phyloP scores from a whole-genome alignment of 306 rosid genomes.

The Cucumis melo region DNA sequence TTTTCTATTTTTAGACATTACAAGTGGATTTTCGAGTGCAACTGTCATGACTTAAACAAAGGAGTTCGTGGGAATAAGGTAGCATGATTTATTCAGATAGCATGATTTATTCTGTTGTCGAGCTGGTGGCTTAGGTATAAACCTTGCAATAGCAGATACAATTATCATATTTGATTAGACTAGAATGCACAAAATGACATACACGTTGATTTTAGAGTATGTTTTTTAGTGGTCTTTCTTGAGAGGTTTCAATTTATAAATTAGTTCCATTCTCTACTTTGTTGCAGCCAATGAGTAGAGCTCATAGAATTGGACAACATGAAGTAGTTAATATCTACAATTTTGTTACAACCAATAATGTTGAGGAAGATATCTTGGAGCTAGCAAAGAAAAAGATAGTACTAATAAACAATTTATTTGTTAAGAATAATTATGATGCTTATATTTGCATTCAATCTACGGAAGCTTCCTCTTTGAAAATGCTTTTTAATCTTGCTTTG shows the following conservation, averaged over 20 bases:
- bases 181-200: slow-evolving; percentile 99
- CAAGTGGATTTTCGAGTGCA: slow-evolving; percentile 99
- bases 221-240: neutral
- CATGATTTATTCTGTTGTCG: slow-evolving; percentile 34
- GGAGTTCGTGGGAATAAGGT: slow-evolving; percentile 99
- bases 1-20: slow-evolving; percentile 52
- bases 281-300: slow-evolving; percentile 94
- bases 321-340: slow-evolving; percentile 98
- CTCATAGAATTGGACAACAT: slow-evolving; percentile 97
- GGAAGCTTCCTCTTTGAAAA: too few relatives aligned
- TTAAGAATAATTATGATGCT: neutral
- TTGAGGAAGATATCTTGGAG: slow-evolving; percentile 98
- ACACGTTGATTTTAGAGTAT: slow-evolving; percentile 35
- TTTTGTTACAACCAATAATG: slow-evolving; percentile 95
- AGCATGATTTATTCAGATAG: slow-evolving; percentile 21
- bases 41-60: slow-evolving; percentile 92
- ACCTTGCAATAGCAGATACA: slow-evolving; percentile 98
- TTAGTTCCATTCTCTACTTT: neutral
- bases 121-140: slow-evolving; percentile 97
- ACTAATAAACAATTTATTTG: slow-evolving; percentile 4
- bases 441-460: neutral
- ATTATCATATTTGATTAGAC: slow-evolving; percentile 94
- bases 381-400: slow-evolving; percentile 99
- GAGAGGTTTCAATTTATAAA: neutral
- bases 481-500: too few relatives aligned